Evolutionary conservation across 768 basidiomycete species (phyloP).

Genomic region (Tulasnella sp.): DNA sequence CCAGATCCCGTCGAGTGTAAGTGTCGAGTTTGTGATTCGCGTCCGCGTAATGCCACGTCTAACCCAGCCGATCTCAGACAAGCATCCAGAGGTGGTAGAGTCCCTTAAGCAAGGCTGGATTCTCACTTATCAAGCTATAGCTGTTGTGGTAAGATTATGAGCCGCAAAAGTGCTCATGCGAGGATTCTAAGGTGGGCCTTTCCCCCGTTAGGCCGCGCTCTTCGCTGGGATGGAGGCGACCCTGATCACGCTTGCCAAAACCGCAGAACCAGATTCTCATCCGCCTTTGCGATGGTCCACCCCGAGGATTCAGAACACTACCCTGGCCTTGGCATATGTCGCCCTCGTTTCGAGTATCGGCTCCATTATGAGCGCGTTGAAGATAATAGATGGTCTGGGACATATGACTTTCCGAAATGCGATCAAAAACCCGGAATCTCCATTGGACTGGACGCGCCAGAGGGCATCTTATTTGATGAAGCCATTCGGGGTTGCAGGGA

Average conservation of each 20-base stretch:
- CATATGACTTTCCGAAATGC: background rate
- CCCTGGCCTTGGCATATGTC: background rate
- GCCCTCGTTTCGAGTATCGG: background rate
- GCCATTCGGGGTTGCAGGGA: background rate
- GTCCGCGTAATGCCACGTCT: background rate
- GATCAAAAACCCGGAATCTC: background rate
- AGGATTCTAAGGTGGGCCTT: background rate
- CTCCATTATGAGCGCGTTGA: background rate
- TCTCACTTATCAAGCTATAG: background rate
- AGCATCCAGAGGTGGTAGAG: background rate
- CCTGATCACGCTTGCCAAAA: background rate
- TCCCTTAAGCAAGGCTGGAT: constrained; percentile 1
- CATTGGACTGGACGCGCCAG: background rate
- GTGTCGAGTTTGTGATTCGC: background rate
- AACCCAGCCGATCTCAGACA: background rate
- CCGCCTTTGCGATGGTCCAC: background rate
- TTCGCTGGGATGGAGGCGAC: background rate
- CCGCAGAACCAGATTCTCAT: background rate
- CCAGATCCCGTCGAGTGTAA: background rate
- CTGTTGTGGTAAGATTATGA: background rate
- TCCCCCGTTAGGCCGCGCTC: background rate
- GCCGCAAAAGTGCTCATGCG: background rate
- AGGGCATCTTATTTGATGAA: background rate
- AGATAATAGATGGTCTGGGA: background rate
- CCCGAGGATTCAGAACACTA: background rate